Percentiles rank a stretch among this genome's conserved stretches.
These are phyloP conservation scores for Fusarium lyarnte DNA, from an alignment of 2,329 filamentous ascomycete species.

Conservation along the genomic window DNA sequence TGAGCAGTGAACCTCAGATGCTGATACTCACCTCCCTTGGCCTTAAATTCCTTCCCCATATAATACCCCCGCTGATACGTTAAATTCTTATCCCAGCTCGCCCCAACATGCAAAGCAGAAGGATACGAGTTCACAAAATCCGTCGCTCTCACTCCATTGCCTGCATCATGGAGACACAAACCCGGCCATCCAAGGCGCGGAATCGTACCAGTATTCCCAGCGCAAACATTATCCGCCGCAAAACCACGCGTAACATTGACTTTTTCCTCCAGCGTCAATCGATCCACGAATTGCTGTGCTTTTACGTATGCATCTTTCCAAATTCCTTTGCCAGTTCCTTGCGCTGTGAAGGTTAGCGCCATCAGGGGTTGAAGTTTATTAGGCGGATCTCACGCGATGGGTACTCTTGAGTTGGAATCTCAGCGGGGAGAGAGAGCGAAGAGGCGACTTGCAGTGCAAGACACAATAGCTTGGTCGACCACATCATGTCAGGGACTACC, in stretches of 20 bases:
- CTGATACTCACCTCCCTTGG: slow-evolving; percentile 62
- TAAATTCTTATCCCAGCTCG: slow-evolving; percentile 64
- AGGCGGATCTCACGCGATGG: slow-evolving; percentile 29
- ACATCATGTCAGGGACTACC: neutral
- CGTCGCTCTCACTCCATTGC: slow-evolving; percentile 58
- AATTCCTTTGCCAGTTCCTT: slow-evolving; percentile 37
- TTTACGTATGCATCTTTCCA: slow-evolving; percentile 70
- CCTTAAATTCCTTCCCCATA: slow-evolving; percentile 67
- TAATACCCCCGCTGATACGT: slow-evolving; percentile 60
- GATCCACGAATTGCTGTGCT: slow-evolving; percentile 64
- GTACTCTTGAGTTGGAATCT: neutral
- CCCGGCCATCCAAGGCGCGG: slow-evolving; percentile 58
- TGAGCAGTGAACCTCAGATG: too few relatives aligned
- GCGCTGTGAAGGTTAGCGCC: slow-evolving; percentile 22
- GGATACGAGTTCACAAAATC: slow-evolving; percentile 61
- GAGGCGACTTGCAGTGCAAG: slow-evolving; percentile 13
- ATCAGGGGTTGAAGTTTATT: neutral
- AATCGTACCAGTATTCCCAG: slow-evolving; percentile 58
- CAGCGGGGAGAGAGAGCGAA: neutral
- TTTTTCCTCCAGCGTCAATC: slow-evolving; percentile 74
- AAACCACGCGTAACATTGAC: slow-evolving; percentile 63
- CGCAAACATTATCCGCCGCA: slow-evolving; percentile 61
- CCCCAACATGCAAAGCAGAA: slow-evolving; percentile 58
- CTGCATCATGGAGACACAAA: slow-evolving; percentile 61
- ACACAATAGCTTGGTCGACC: slow-evolving; percentile 1